Evolutionary conservation across 345 rosid species (phyloP).

Genomic region (Odontarrhena argentea): DNA sequence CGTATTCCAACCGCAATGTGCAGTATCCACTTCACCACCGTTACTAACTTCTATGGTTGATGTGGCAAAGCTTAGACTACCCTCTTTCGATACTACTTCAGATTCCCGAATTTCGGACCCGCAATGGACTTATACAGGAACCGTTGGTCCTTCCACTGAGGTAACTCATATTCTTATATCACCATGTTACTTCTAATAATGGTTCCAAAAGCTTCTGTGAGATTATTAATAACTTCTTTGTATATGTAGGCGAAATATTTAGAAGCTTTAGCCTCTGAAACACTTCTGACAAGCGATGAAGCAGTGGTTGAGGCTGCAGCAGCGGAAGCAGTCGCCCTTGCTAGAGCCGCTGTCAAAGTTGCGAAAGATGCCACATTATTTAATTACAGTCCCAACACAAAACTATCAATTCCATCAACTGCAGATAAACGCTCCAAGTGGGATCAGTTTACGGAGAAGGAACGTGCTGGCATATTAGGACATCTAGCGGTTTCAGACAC

Average conservation of each 20-base stretch:
- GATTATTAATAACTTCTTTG: constrained; percentile 19
- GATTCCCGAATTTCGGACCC: constrained; percentile 51
- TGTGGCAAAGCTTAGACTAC: constrained; percentile 74
- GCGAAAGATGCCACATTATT: constrained; percentile 77
- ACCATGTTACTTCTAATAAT: constrained; percentile 15
- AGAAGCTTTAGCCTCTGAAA: constrained; percentile 67
- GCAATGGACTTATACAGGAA: constrained; percentile 65
- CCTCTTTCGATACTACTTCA: constrained; percentile 63
- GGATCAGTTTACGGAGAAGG: constrained; percentile 56
- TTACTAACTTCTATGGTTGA: constrained; percentile 60
- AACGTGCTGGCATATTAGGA: constrained; percentile 60
- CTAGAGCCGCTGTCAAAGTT: constrained; percentile 82
- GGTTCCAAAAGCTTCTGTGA: background rate
- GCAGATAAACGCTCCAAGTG: constrained; percentile 47
- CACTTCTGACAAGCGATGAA: constrained; percentile 79
- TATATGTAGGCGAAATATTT: constrained; percentile 55
- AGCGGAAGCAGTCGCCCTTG: constrained; percentile 91
- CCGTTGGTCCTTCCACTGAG: constrained; percentile 61
- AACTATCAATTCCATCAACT: constrained; percentile 33
- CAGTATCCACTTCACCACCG: constrained; percentile 63
- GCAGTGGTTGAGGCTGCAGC: constrained; percentile 87
- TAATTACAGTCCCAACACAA: constrained; percentile 45
- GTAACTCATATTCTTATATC: constrained; percentile 37
- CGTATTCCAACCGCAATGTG: constrained; percentile 63
- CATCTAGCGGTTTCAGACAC: constrained; percentile 47